Percentiles rank a stretch among this genome's conserved stretches.
These are phyloP conservation scores for Ogataea pini DNA, from an alignment of 805 yeast species.

Conservation along the genomic window DNA sequence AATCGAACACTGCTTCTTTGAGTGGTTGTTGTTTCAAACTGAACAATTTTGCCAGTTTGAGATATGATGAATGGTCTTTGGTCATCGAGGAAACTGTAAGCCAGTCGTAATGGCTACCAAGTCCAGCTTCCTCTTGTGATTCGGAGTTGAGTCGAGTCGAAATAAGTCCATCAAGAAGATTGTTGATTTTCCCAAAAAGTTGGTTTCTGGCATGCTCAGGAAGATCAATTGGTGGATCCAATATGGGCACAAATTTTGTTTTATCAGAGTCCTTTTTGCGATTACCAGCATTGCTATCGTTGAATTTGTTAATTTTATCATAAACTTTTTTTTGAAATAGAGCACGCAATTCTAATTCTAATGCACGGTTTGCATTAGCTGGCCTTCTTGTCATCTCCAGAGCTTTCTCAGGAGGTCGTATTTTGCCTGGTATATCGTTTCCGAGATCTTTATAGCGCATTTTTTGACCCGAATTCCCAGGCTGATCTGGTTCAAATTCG, in stretches of 20 bases:
- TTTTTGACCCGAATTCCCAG: background rate
- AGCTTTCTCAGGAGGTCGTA: conserved; percentile 14
- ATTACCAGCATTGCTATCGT: conserved; percentile 9
- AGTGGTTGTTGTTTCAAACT: conserved; percentile 17
- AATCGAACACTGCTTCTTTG: conserved; percentile 15
- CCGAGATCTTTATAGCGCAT: conserved; percentile 10
- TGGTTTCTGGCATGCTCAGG: conserved; percentile 16
- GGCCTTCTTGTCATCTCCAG: conserved; percentile 14
- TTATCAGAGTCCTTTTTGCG: conserved; percentile 1
- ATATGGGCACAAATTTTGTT: conserved; percentile 18
- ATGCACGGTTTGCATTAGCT: conserved; percentile 18
- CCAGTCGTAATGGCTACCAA: conserved; percentile 14
- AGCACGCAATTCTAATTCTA: conserved; percentile 25
- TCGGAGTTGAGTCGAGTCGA: conserved; percentile 4
- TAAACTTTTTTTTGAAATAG: conserved; percentile 20
- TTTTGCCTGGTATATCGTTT: conserved; percentile 13
- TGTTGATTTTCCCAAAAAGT: conserved; percentile 21
- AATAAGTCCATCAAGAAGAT: conserved; percentile 22
- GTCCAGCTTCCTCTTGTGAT: background rate
- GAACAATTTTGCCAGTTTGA: conserved; percentile 16
- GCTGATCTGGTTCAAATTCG: conserved; percentile 16
- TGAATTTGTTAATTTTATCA: conserved; percentile 14
- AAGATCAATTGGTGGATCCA: conserved; percentile 28
- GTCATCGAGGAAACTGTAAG: conserved; percentile 12
- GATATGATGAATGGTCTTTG: conserved; percentile 12